phyloP scores from a whole-genome alignment of 805 yeast genomes.

The Teunomyces lycoperdinae region DNA sequence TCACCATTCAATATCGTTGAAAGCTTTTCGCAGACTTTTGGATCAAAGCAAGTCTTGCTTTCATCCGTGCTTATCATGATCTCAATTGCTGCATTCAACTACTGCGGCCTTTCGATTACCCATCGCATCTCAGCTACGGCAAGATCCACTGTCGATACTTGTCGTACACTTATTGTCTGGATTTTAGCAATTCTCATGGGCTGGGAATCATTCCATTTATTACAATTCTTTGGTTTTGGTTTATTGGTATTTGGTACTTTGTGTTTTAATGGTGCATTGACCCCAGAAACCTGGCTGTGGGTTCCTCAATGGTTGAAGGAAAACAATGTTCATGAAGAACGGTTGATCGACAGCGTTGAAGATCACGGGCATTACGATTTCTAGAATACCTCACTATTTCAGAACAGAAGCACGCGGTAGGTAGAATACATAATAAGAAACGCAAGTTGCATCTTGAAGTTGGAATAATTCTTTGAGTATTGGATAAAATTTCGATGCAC shows the following conservation, averaged over 20 bases:
- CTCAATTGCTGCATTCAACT: conserved; percentile 70
- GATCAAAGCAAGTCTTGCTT: conserved; percentile 40
- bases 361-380: conserved; percentile 2
- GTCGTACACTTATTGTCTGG: conserved; percentile 77
- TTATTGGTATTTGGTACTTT: conserved; percentile 69
- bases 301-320: conserved; percentile 47
- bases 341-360: not conserved
- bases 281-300: conserved; percentile 46
- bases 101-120: conserved; percentile 69
- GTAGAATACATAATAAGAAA: too few relatives aligned
- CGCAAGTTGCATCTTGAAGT: too few relatives aligned
- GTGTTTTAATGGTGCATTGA: conserved; percentile 66
- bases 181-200: conserved; percentile 63
- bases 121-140: conserved; percentile 68
- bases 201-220: conserved; percentile 66
- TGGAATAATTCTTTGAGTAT: too few relatives aligned
- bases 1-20: conserved; percentile 57
- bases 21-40: conserved; percentile 48
- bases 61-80: conserved; percentile 66
- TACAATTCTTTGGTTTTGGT: conserved; percentile 64
- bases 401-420: too few relatives aligned
- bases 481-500: too few relatives aligned
- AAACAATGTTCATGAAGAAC: not conserved
- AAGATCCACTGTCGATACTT: conserved; percentile 75
- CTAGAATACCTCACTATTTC: not conserved